Evolutionary conservation across 257 asterid species (phyloP), one percentile per base, ranked within the genome.

Genomic region (Avicennia marina): DNA sequence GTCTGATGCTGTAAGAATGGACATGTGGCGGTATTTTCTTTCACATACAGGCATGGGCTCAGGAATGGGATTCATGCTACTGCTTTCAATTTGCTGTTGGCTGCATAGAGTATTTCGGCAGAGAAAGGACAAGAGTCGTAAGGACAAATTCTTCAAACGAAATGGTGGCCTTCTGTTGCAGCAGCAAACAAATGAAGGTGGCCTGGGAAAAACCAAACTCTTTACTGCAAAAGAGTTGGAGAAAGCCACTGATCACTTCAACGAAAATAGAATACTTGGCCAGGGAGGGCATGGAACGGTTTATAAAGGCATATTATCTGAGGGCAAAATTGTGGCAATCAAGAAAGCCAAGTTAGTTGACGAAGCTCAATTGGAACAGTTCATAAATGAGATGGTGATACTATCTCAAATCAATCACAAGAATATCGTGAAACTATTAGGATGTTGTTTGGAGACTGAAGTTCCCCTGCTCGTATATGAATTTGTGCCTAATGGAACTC

Each of bases 281-380:
- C 70, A 43, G 4, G 75, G 71, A 18, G 75, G 75, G 15, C 72
- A 71, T 21, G 72, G 68, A 16, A 60, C 63, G 0, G 76, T 71
- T 17, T 71, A 59, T 22, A 71, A 71, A 53, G 72, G 72, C 11
- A 71, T 65, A 71, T 39, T 65, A 46, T 32, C 55, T 8, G 65
- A 71, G 4, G 72, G 64, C 1, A 53, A 21, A 43, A 71, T 64
- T 1, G 68, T 71, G 8, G 72, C 68, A 0, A 33, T 65, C 38
- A 71, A 71, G 63, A 71, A 71, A 20, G 17, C 65, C 8, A 71
- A 44, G 60, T 11, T 38, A 41, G 64, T 53, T 0, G 72, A 71
- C 45, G 57, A 60, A 0, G 31, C 41, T 34, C 68, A 65, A 1
- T 1, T 71, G 7, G 69, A 64, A 36, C 68, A 45, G 12, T 64